Evolutionary conservation across 495 filamentous ascomycete species (phyloP), one percentile per base, ranked within the genome.

Genomic region (Delitschia confertaspora): DNA sequence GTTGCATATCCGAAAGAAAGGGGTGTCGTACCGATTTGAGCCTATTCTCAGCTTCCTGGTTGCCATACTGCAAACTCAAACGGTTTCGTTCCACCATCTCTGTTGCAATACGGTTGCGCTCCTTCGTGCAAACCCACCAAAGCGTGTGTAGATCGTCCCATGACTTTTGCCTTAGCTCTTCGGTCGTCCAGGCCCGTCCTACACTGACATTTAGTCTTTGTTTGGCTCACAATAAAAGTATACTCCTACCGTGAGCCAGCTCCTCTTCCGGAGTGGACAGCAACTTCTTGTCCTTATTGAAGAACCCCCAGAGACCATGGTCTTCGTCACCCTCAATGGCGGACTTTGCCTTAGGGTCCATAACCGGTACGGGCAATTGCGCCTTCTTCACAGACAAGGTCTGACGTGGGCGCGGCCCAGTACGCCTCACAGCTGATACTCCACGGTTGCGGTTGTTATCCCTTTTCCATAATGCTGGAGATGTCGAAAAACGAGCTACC

Each of bases 301-400:
- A 96, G 66, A 99, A 99, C 0, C 72, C 79, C 82, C 83, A 95
- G n/a, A 99, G 80, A 25, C 85, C 88, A 65, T 99, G 91, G 43
- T 91, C 63, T 5, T 72, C 69, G 57, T 82, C 82, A 11, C 76
- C 71, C 42, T 71, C 56, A 26, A 79, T 45, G 43, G 73, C 65
- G 6, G 67, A 69, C 55, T 63, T 72, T 39, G 65, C 66, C 51
- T 42, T 51, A 33, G 50, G 65, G 57, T 73, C 69, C 9, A 70
- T 61, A 7, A 82, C 78, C 7, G 91, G 91, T 56, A 75, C 65
- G 9, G 91, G 91, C 42, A 94, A 65, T 31, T 76, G 69, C 45
- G 80, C 72, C 60, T 82, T 82, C 33, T 74, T 76, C 20, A 85
- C 74, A 22, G 75, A 76, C 40, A 87, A 67, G 25, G 74, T 75